A percentile compares a stretch with the other conserved stretches of the same genome.
Evolutionary conservation across 225 moss, liverwort and hornwort species (phyloP).

Genomic region (Marchantia polymorpha): DNA sequence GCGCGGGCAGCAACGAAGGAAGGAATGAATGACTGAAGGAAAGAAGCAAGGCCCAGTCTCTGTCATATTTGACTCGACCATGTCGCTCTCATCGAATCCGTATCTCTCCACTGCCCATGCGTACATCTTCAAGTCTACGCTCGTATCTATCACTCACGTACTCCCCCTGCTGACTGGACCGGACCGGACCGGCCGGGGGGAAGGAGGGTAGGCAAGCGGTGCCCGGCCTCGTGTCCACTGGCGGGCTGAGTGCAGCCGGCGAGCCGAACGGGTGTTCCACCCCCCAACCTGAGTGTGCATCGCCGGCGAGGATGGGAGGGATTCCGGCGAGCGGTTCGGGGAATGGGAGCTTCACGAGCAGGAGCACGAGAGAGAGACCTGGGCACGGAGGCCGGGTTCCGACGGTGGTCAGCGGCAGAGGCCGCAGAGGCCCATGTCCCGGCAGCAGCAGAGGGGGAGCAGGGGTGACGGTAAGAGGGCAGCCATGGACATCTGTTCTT

Average conservation of each 20-base stretch:
- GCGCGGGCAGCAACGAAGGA: neutral
- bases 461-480: neutral
- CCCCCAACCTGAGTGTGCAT: too few species aligned
- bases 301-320: neutral
- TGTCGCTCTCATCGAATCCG: neutral
- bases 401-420: neutral
- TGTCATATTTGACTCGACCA: neutral
- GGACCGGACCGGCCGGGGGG: neutral
- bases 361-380: neutral
- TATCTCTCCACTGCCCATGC: neutral
- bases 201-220: neutral
- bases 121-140: neutral
- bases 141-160: neutral
- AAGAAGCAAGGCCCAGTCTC: neutral
- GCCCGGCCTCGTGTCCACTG: neutral
- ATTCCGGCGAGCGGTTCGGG: too few species aligned
- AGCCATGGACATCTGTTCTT: neutral
- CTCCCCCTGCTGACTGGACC: neutral
- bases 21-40: neutral
- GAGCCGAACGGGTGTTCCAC: too few species aligned
- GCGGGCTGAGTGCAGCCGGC: neutral
- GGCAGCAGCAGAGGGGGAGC: too few species aligned
- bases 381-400: neutral
- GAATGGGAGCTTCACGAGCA: neutral
- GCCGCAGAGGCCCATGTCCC: neutral